phyloP scores from a whole-genome alignment of 163 green algal genomes.

The Chlamydomonas reinhardtii region DNA sequence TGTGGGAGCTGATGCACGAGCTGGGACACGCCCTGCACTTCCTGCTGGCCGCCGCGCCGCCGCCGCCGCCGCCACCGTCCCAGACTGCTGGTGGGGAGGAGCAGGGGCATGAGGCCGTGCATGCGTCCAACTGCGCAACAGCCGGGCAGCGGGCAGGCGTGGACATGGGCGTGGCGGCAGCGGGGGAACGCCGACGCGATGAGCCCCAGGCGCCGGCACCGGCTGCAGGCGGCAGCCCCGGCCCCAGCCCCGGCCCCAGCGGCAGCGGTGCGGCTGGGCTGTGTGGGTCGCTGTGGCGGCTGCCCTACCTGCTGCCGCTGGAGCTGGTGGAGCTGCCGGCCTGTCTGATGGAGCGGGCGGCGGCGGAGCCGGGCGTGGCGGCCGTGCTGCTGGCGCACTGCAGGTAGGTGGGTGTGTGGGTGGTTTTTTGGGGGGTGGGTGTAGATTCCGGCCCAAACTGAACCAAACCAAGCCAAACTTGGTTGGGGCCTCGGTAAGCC shows the following conservation, averaged over 20 bases:
- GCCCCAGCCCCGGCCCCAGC: neutral
- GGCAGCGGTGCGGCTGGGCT: neutral
- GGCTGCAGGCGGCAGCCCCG: too few relatives aligned
- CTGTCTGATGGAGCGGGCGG: constrained; percentile 23
- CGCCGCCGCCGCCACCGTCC: neutral
- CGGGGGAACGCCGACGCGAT: too few relatives aligned
- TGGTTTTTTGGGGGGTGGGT: neutral
- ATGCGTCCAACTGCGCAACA: too few relatives aligned
- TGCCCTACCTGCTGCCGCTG: constrained; percentile 39
- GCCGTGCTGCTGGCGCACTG: neutral
- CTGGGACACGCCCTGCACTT: constrained; percentile 45
- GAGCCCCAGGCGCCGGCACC: too few relatives aligned
- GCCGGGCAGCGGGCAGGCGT: too few relatives aligned
- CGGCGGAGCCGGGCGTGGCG: constrained; percentile 19
- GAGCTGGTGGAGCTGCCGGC: constrained; percentile 45
- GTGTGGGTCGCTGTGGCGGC: too few relatives aligned
- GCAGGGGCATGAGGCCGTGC: neutral
- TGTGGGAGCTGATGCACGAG: constrained; percentile 51
- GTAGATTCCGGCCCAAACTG: too few relatives aligned
- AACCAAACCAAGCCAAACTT: too few relatives aligned
- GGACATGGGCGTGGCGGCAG: too few relatives aligned
- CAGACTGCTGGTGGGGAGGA: too few relatives aligned
- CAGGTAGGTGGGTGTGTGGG: neutral
- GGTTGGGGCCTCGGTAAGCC: too few relatives aligned
- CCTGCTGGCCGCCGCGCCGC: constrained; percentile 12